A percentile compares a stretch with the other conserved stretches of the same genome.
Evolutionary conservation across 2,329 filamentous ascomycete species (phyloP).

Genomic region (Pseudogymnoascus pannorum): DNA sequence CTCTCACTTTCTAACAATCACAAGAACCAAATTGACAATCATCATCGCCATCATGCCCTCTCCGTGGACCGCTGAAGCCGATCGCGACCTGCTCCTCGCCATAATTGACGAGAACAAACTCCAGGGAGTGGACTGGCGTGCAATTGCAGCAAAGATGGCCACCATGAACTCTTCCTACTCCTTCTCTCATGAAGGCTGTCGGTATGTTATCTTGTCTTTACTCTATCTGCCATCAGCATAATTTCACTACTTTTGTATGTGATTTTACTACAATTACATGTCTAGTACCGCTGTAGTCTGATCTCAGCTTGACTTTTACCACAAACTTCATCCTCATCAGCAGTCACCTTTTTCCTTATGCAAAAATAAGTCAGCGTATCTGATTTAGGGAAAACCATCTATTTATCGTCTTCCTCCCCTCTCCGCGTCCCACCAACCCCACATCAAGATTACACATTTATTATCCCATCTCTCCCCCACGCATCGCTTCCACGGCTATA

Average conservation of each 20-base stretch:
- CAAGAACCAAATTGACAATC: background rate
- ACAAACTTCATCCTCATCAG: background rate
- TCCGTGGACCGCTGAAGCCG: constrained; percentile 22
- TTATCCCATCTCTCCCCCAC: too few relatives aligned
- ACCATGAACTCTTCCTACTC: constrained; percentile 20
- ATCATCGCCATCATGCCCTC: constrained; percentile 14
- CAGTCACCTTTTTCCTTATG: background rate
- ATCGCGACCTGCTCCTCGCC: constrained; percentile 25
- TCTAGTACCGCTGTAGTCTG: background rate
- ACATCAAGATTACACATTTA: too few relatives aligned
- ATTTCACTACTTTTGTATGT: background rate
- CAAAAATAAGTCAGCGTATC: background rate
- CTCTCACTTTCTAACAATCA: background rate
- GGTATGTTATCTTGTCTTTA: constrained; percentile 19
- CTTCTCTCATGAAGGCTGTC: constrained; percentile 26
- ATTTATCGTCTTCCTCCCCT: background rate
- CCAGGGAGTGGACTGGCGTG: constrained; percentile 21
- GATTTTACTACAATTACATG: background rate
- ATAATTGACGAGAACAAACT: constrained; percentile 24
- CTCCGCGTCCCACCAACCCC: background rate
- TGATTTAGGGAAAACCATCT: background rate
- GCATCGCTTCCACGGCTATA: background rate
- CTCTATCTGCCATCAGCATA: background rate
- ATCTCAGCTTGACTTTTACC: background rate
- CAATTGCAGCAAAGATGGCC: constrained; percentile 18